phyloP scores from a whole-genome alignment of 495 filamentous ascomycete genomes.

The Aspergillus steynii region DNA sequence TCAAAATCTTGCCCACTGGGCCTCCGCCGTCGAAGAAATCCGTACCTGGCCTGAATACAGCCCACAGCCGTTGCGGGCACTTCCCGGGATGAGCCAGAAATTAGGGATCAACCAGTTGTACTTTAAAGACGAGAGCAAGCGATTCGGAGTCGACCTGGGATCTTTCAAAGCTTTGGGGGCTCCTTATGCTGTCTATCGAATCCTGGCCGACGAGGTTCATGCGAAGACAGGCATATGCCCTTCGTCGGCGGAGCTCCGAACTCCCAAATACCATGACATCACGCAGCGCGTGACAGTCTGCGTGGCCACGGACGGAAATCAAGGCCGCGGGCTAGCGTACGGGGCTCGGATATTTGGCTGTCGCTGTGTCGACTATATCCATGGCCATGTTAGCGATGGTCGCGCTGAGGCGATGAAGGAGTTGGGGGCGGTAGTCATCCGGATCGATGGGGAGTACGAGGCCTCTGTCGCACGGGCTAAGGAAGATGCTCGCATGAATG shows the following conservation, averaged over 20 bases:
- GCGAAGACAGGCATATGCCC: not conserved
- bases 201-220: not conserved
- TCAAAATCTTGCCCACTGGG: not conserved
- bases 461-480: constrained; percentile 2
- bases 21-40: not conserved
- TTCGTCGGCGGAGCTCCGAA: not conserved
- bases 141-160: not conserved
- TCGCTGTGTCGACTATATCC: not conserved
- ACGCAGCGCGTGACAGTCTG: not conserved
- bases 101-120: not conserved
- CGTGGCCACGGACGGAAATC: constrained; percentile 3
- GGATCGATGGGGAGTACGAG: not conserved
- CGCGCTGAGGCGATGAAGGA: not conserved
- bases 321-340: not conserved
- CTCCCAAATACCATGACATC: not conserved
- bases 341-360: not conserved
- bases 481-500: constrained; percentile 1
- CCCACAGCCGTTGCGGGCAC: not conserved
- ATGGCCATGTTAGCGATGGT: not conserved
- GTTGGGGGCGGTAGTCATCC: not conserved
- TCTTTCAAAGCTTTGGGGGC: constrained; percentile 5
- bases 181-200: not conserved
- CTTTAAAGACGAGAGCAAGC: constrained; percentile 1
- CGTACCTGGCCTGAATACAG: not conserved
- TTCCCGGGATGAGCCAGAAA: not conserved